These are phyloP conservation scores for Fusarium anthophilum DNA, from an alignment of 2,329 filamentous ascomycete genomes.

Conservation along the genomic window DNA sequence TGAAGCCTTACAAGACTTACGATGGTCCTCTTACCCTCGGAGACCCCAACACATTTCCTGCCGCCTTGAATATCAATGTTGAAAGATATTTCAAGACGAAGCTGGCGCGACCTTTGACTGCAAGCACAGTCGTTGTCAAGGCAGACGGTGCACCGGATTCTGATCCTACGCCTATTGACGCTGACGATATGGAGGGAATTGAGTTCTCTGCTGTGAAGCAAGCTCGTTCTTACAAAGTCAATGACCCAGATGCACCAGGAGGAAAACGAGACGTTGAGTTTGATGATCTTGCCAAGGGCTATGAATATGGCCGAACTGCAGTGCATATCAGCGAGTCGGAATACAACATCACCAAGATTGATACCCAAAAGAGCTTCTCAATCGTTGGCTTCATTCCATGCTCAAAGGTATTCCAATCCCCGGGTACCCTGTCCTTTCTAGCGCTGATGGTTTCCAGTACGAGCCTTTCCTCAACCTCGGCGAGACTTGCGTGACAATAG, in stretches of 20 bases:
- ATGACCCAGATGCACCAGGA: slow-evolving; percentile 77
- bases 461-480: slow-evolving; percentile 88
- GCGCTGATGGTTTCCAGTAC: slow-evolving; percentile 61
- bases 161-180: slow-evolving; percentile 62
- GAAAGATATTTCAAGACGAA: slow-evolving; percentile 92
- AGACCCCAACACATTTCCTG: slow-evolving; percentile 75
- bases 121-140: slow-evolving; percentile 77
- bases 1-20: slow-evolving; percentile 81
- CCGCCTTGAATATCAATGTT: slow-evolving; percentile 83
- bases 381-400: slow-evolving; percentile 87
- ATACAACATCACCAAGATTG: slow-evolving; percentile 86
- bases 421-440: not conserved
- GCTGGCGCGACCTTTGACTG: slow-evolving; percentile 75
- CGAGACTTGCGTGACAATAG: slow-evolving; percentile 79
- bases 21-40: slow-evolving; percentile 84
- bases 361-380: slow-evolving; percentile 78
- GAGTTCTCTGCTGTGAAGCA: slow-evolving; percentile 78
- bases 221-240: slow-evolving; percentile 81
- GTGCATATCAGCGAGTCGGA: slow-evolving; percentile 91
- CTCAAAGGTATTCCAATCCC: slow-evolving; percentile 64
- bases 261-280: slow-evolving; percentile 84
- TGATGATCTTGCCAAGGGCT: slow-evolving; percentile 90
- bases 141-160: slow-evolving; percentile 57
- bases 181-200: slow-evolving; percentile 59
- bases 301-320: slow-evolving; percentile 90